Evolutionary conservation across 352 stramenopile species (phyloP).

Genomic region (Pythium rishiriense): DNA sequence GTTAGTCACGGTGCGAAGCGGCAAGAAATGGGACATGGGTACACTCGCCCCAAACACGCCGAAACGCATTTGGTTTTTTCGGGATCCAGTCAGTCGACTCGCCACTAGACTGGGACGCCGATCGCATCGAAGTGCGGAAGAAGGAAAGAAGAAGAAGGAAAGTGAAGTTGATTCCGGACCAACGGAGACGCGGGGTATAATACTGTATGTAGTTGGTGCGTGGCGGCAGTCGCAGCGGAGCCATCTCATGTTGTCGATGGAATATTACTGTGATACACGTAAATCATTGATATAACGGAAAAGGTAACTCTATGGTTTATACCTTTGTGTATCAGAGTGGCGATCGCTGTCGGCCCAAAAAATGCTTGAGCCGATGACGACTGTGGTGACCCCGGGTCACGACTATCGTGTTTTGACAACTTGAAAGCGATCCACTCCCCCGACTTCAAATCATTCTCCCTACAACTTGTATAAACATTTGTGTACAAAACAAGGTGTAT

Average conservation of each 20-base stretch:
- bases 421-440: background rate
- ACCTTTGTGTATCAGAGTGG: background rate
- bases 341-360: too few relatives aligned
- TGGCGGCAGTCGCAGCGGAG: too few relatives aligned
- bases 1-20: background rate
- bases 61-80: background rate
- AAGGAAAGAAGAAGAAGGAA: too few relatives aligned
- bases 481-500: slow-evolving; percentile 5
- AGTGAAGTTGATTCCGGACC: too few relatives aligned
- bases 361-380: background rate
- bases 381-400: background rate
- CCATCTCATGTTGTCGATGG: too few relatives aligned
- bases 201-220: too few relatives aligned
- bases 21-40: slow-evolving; percentile 8
- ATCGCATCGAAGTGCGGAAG: too few relatives aligned
- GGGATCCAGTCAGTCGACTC: background rate
- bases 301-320: too few relatives aligned
- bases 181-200: too few relatives aligned
- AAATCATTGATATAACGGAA: too few relatives aligned
- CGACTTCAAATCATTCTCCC: background rate
- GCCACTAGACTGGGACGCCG: too few relatives aligned
- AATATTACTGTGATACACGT: too few relatives aligned
- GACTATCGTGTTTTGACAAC: background rate
- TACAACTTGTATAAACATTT: background rate
- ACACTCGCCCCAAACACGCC: background rate